A percentile compares a stretch with the other conserved stretches of the same genome.
Evolutionary conservation across 805 yeast genomes (phyloP).

Genomic region (Torulaspora maleeae): DNA sequence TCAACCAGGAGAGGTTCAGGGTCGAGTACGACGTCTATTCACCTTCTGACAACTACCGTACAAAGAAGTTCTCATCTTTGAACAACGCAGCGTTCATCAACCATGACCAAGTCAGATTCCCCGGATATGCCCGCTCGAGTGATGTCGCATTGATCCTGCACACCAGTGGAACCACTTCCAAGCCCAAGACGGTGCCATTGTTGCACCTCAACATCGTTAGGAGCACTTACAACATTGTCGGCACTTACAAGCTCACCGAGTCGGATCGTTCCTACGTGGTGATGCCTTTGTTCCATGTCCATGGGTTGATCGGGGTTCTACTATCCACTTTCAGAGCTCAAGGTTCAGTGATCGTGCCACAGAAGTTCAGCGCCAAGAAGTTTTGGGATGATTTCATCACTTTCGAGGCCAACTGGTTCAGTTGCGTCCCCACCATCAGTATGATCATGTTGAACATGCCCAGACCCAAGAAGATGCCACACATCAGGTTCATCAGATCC

Average conservation of each 20-base stretch:
- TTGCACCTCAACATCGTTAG: slow-evolving; percentile 59
- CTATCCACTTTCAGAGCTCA: slow-evolving; percentile 56
- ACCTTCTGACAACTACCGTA: slow-evolving; percentile 27
- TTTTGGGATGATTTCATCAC: slow-evolving; percentile 57
- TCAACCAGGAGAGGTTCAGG: slow-evolving; percentile 38
- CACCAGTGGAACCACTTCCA: slow-evolving; percentile 73
- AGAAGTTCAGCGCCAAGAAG: slow-evolving; percentile 51
- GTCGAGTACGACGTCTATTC: slow-evolving; percentile 41
- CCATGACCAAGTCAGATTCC: slow-evolving; percentile 28
- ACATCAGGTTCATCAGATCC: slow-evolving; percentile 62
- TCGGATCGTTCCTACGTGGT: slow-evolving; percentile 57
- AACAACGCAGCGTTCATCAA: slow-evolving; percentile 33
- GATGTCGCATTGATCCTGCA: slow-evolving; percentile 64
- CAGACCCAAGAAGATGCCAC: slow-evolving; percentile 48
- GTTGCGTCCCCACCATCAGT: slow-evolving; percentile 76
- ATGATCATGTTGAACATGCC: slow-evolving; percentile 53
- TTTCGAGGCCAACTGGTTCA: slow-evolving; percentile 60
- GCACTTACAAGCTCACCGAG: slow-evolving; percentile 49
- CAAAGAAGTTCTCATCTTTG: slow-evolving; percentile 25
- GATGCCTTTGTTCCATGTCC: slow-evolving; percentile 77
- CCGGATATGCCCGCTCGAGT: slow-evolving; percentile 43
- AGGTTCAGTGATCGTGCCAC: slow-evolving; percentile 60
- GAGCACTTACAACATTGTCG: slow-evolving; percentile 53
- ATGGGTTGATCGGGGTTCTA: slow-evolving; percentile 64
- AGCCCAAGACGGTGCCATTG: slow-evolving; percentile 71